Conservation (phyloP, 2,329 filamentous ascomycete genomes). For the Leptosphaerulina australis region DNA sequence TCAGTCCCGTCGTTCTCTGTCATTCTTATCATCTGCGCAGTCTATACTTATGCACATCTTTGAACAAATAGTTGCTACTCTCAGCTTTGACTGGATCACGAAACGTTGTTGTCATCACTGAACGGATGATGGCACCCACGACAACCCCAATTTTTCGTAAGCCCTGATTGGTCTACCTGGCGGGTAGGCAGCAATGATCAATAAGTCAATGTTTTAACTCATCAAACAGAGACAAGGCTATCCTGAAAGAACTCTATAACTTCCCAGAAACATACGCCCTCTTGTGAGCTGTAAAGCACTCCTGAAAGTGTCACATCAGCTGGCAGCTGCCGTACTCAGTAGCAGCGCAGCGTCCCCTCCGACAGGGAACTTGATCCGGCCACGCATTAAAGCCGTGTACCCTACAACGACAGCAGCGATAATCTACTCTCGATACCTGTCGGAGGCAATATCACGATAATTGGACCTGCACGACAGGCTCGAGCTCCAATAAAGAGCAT, state of each 20-base stretch:
- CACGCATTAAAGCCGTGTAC: slow-evolving; percentile 12
- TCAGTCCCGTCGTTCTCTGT: not conserved
- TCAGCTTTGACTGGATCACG: not conserved
- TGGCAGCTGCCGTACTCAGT: slow-evolving; percentile 24
- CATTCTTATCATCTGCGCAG: not conserved
- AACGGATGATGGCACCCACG: slow-evolving; percentile 1
- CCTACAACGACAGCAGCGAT: slow-evolving; percentile 13
- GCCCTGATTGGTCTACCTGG: slow-evolving; percentile 12
- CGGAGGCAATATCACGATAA: slow-evolving; percentile 14
- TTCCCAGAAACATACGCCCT: not conserved
- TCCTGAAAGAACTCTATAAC: not conserved
- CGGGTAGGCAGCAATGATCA: not conserved
- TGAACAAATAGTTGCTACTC: not conserved
- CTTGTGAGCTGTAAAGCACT: too few species aligned
- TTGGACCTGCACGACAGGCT: slow-evolving; percentile 6
- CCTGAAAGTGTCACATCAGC: slow-evolving; percentile 3
- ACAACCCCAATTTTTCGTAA: not conserved
- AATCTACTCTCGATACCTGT: slow-evolving; percentile 11
- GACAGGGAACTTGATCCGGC: slow-evolving; percentile 6
- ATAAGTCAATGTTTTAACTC: not conserved
- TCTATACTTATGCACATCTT: not conserved
- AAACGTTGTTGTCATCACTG: not conserved
- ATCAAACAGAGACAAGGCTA: not conserved
- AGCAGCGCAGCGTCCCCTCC: slow-evolving; percentile 28
- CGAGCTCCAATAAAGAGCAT: slow-evolving; percentile 4